Base-by-base conservation (phyloP, 129 eudicot genomes). In the Tagetes erecta region DNA sequence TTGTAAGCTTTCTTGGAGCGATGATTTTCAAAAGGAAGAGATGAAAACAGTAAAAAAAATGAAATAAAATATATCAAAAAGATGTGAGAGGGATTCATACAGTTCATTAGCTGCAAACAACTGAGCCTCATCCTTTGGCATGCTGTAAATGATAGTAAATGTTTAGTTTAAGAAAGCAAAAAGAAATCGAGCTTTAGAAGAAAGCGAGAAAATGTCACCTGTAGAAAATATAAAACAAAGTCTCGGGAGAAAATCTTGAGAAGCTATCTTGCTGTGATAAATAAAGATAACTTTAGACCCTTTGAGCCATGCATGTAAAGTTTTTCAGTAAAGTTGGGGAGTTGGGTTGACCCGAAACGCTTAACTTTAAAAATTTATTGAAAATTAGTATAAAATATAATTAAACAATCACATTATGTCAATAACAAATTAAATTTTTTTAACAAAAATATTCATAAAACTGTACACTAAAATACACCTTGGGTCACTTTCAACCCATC, bases 61-160 rank as follows among this genome's bases (percentile, higher is more conserved):
- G 0, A 34, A 6, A 36, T 50, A 47, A 8, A 45, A 39, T 33
- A 38, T 41, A 36, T 8, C 5, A 31, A 74, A 5, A 56, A 13
- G 64, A 10, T 5, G 52, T 72, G 40, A n/a, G 13, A 82, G 40
- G 59, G 81, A 35, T 65, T 76, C 94, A 57, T 87, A 92, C 98
- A 92, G 84, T 85, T 92, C 98, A 78, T 84, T 87, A 56, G 98
- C 98, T 27, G 98, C 98, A 81, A 80, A 87, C 74, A 89, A 73
- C 85, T 92, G 98, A 46, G 97, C 98, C 83, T 93, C 92, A 0
- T 90, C 97, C 71, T 86, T 90, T 42, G 98, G 98, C 98, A 93
- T 93, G 91, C 98, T 93, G 89, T 72, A 86, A 71, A 57, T 38
- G 73, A 51, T 34, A 76, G 35, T 14, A 73, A 72, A 79, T 12